These are phyloP conservation scores for Speleostelium caveatum DNA, from an alignment of 78 protist genomes.

Conservation along the genomic window DNA sequence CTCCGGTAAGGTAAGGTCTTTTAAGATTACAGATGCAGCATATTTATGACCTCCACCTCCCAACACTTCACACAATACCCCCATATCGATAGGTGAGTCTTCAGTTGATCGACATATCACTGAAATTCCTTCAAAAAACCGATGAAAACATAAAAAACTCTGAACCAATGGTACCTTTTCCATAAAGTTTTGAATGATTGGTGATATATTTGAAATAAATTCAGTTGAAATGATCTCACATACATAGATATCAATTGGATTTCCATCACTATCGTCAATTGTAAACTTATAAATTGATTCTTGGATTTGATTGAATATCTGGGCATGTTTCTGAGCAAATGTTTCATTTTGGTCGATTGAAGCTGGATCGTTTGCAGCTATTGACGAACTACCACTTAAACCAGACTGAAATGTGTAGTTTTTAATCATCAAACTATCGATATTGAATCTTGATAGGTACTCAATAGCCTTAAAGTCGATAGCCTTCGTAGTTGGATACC, in stretches of 20 bases:
- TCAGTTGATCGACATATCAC: slow-evolving; percentile 17
- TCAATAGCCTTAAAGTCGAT: slow-evolving; percentile 6
- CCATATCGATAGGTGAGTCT: slow-evolving; percentile 1
- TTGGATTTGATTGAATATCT: neutral
- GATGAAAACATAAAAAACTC: neutral
- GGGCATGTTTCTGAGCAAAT: neutral
- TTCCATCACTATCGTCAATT: neutral
- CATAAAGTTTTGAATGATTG: neutral
- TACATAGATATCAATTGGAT: neutral
- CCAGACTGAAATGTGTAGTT: too few species aligned
- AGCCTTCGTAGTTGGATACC: neutral
- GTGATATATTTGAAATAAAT: slow-evolving; percentile 13
- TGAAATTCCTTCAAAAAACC: slow-evolving; percentile 1
- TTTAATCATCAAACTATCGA: neutral
- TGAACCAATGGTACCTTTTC: neutral
- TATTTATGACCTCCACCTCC: slow-evolving; percentile 18
- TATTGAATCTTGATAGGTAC: neutral
- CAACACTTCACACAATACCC: slow-evolving; percentile 4
- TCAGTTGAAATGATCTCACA: neutral
- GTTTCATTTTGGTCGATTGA: neutral
- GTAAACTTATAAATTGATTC: neutral
- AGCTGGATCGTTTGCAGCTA: neutral
- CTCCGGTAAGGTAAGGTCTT: slow-evolving; percentile 8
- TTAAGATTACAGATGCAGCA: neutral
- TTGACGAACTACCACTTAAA: neutral